Evolutionary conservation across 164 flowering plant species (phyloP), one percentile per base, ranked within the genome.

Genomic region (Kingdonia uniflora): DNA sequence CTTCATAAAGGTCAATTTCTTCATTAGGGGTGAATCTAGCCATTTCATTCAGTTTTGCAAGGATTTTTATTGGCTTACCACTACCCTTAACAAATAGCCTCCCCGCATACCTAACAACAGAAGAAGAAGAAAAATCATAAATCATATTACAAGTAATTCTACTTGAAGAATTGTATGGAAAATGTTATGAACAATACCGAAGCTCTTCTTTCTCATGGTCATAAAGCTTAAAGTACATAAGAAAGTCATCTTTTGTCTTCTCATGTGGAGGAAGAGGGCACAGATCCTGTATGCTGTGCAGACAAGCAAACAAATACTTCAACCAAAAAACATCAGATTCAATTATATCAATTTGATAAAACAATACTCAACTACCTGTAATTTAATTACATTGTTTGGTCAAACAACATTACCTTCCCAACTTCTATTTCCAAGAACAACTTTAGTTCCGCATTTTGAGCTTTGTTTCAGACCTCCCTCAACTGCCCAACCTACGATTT

Each of bases 201-300:
- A 87, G 72, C 62, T 80, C 82, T 59, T 82, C 88, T 59, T 79
- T 82, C 54, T 51, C 48, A 41, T 90, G 84, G 41, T 87, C 90
- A 74, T 87, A 87, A 60, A 74, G 76, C 56, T 87, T 87, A 52
- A 84, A 84, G 61, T 82, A 87, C 19, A 87, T 78, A 6, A 87
- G 59, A 59, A 87, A 78, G 46, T 87, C 96, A 19, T 81, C 88
- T 66, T 83, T 80, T 21, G 78, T 74, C 76, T 80, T 88, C n/a
- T 74, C 83, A 26, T 80, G 95, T 12, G 79, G 85, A 54, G 82
- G 60, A 54, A 78, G 29, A 35, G 94, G 87, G 43, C 44, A 76
- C 24, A 69, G 47, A 62, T 80, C 91, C 96, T 85, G 74, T 33
- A 68, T 23, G n/a, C 60, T 5, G 24, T 26, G 49, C 29, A 54